phyloP scores from a whole-genome alignment of 1,284 basidiomycete genomes.

The Gomphus bonarii region DNA sequence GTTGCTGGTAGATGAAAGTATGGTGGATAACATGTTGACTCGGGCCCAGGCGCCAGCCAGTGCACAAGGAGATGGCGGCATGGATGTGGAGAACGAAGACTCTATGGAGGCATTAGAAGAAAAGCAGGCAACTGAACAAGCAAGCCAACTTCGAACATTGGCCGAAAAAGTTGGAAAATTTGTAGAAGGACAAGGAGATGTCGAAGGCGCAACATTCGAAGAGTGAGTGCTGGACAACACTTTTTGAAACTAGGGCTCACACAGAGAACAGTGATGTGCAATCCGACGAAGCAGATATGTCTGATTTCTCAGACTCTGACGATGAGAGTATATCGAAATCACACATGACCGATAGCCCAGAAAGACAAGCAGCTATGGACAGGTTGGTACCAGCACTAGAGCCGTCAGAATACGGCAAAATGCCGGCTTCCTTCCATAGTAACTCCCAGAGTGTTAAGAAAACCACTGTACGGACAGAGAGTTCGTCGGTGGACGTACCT shows the following conservation, averaged over 20 bases:
- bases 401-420: slow-evolving; percentile 66
- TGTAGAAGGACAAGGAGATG: slow-evolving; percentile 76
- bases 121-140: slow-evolving; percentile 51
- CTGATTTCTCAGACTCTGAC: slow-evolving; percentile 32
- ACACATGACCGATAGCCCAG: slow-evolving; percentile 23
- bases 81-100: slow-evolving; percentile 35
- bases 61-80: slow-evolving; percentile 21
- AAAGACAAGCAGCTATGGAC: slow-evolving; percentile 53
- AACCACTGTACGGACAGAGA: slow-evolving; percentile 36
- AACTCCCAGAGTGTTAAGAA: slow-evolving; percentile 59
- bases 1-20: slow-evolving; percentile 61
- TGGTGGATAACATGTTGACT: slow-evolving; percentile 36
- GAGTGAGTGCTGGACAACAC: slow-evolving; percentile 49
- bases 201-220: slow-evolving; percentile 79
- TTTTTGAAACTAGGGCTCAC: slow-evolving; percentile 7
- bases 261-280: slow-evolving; percentile 39
- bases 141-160: slow-evolving; percentile 59
- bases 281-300: slow-evolving; percentile 30
- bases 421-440: slow-evolving; percentile 59
- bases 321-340: slow-evolving; percentile 25
- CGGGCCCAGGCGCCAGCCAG: slow-evolving; percentile 14
- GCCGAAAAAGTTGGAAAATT: slow-evolving; percentile 81
- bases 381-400: slow-evolving; percentile 60
- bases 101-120: slow-evolving; percentile 25
- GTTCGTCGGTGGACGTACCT: slow-evolving; percentile 12